These are phyloP conservation scores for Epithele typhae DNA, from an alignment of 768 basidiomycete species.

Conservation along the genomic window DNA sequence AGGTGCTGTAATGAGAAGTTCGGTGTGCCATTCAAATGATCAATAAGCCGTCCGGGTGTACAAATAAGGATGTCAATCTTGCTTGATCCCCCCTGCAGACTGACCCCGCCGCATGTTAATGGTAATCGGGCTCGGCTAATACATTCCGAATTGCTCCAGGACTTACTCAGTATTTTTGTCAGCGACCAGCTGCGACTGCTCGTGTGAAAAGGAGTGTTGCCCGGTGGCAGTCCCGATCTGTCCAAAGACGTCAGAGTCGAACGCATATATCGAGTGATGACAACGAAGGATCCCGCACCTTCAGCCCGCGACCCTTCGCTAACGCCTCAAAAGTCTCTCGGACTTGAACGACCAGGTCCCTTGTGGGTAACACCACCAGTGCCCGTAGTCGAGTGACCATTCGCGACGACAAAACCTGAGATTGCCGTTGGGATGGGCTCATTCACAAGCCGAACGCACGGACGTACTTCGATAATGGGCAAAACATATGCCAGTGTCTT, in stretches of 20 bases:
- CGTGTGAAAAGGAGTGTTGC: constrained; percentile 90
- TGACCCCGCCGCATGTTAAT: too few relatives aligned
- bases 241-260: not conserved
- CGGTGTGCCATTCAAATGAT: constrained; percentile 83
- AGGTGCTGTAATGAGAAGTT: constrained; percentile 94
- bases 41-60: constrained; percentile 92
- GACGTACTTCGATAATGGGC: constrained; percentile 79
- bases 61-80: constrained; percentile 93
- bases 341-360: constrained; percentile 90
- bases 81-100: constrained; percentile 80
- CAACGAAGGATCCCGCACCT: constrained; percentile 43
- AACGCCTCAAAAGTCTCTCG: constrained; percentile 87
- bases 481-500: constrained; percentile 96
- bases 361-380: constrained; percentile 86
- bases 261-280: not conserved
- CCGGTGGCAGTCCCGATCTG: constrained; percentile 82
- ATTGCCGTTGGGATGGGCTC: too few relatives aligned
- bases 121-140: too few relatives aligned
- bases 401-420: constrained; percentile 59
- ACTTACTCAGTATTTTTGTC: constrained; percentile 51
- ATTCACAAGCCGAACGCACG: too few relatives aligned
- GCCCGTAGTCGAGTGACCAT: constrained; percentile 84
- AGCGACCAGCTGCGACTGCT: constrained; percentile 76
- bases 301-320: constrained; percentile 80
- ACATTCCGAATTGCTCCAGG: not conserved